Conservation (phyloP, 495 filamentous ascomycete genomes). For the Hypoxylon lenormandii region DNA sequence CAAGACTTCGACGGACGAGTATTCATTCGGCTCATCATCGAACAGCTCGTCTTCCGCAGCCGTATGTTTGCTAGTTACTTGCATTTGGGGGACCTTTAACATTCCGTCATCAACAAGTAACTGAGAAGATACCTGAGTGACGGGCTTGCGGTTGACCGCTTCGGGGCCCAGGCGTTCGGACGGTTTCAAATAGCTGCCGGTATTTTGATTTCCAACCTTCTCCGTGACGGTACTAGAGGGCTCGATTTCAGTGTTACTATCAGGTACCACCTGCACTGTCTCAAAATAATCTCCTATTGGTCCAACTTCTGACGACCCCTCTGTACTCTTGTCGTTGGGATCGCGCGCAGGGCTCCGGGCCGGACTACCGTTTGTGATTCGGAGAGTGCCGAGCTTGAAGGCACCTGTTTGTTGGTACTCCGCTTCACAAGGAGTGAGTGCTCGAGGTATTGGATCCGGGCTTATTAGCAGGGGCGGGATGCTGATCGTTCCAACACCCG, state of each 20-base stretch:
- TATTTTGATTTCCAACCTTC: constrained; percentile 8
- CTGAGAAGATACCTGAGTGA: background rate
- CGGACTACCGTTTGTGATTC: constrained; percentile 69
- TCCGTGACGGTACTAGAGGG: background rate
- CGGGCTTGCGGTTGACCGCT: constrained; percentile 43
- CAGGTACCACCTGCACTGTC: background rate
- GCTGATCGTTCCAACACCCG: constrained; percentile 46
- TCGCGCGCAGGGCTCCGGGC: constrained; percentile 48
- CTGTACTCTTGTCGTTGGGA: background rate
- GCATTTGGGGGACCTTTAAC: constrained; percentile 48
- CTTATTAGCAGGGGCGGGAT: constrained; percentile 49
- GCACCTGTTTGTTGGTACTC: constrained; percentile 68
- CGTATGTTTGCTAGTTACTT: constrained; percentile 62
- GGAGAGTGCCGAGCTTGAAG: constrained; percentile 69
- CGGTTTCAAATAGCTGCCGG: background rate
- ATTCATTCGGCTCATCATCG: constrained; percentile 57
- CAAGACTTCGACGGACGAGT: constrained; percentile 53
- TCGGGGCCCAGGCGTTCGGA: constrained; percentile 49
- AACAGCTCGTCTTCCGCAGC: constrained; percentile 64
- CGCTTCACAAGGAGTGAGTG: constrained; percentile 59
- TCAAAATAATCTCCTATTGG: constrained; percentile 13
- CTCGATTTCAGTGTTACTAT: background rate
- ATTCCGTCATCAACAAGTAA: constrained; percentile 11
- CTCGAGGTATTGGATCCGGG: constrained; percentile 52
- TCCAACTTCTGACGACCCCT: background rate